These are phyloP conservation scores for Ammopiptanthus mongolicus DNA, from an alignment of 306 rosid species.

Conservation along the genomic window DNA sequence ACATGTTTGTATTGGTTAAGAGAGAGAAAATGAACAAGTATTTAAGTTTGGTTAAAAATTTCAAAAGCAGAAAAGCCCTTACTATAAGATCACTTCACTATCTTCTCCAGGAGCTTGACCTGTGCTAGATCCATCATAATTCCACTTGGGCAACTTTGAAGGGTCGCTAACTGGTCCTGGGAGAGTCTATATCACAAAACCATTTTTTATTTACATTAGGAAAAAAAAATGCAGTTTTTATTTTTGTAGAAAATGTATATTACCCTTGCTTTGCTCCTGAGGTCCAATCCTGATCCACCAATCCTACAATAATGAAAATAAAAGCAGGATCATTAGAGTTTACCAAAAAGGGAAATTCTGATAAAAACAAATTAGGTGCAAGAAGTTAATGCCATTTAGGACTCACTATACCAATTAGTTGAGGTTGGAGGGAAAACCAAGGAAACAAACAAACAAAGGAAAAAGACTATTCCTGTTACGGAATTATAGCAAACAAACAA, in stretches of 20 bases:
- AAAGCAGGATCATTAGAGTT: background rate
- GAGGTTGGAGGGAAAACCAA: background rate
- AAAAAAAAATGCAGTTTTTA: background rate
- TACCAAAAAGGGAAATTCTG: background rate
- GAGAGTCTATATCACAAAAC: constrained; percentile 31
- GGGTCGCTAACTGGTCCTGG: constrained; percentile 39
- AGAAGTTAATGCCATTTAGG: constrained; percentile 1
- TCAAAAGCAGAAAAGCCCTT: constrained; percentile 6
- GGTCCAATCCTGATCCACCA: constrained; percentile 92
- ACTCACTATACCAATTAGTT: background rate
- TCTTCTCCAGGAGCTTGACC: constrained; percentile 97
- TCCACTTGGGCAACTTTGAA: constrained; percentile 48
- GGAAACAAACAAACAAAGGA: background rate
- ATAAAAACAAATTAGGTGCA: background rate
- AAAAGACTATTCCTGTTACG: background rate
- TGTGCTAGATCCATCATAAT: constrained; percentile 94
- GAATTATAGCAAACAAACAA: background rate
- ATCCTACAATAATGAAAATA: constrained; percentile 45
- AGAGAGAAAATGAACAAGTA: too few relatives aligned
- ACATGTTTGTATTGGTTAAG: background rate
- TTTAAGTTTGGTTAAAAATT: too few relatives aligned
- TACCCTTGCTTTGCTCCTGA: constrained; percentile 98
- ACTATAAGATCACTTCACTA: constrained; percentile 94
- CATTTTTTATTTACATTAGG: background rate
- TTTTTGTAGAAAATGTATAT: background rate